These are phyloP conservation scores for Fusarium abutilonis DNA, from an alignment of 2,329 filamentous ascomycete species.

Conservation along the genomic window DNA sequence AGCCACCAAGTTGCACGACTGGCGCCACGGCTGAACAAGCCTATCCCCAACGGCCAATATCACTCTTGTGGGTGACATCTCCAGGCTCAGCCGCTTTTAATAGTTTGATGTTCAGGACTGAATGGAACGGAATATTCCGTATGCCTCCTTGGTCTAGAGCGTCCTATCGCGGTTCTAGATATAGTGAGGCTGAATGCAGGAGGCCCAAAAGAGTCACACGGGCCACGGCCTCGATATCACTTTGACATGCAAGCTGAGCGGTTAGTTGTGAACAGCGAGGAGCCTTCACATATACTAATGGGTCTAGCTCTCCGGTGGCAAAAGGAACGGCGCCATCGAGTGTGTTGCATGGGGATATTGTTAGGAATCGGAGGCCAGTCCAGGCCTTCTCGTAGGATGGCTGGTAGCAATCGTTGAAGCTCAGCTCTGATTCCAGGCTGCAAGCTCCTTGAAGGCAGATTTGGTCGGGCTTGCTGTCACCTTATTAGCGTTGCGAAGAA, in stretches of 20 bases:
- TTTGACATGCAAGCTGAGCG: slow-evolving; percentile 1
- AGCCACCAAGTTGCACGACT: slow-evolving; percentile 6
- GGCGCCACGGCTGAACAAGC: slow-evolving; percentile 28
- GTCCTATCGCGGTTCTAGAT: slow-evolving; percentile 19
- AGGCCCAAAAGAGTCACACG: slow-evolving; percentile 30
- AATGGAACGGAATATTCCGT: slow-evolving; percentile 14
- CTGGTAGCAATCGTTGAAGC: slow-evolving; percentile 4
- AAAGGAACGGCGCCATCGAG: slow-evolving; percentile 15
- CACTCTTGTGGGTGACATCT: slow-evolving; percentile 14
- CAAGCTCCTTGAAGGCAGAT: slow-evolving; percentile 6
- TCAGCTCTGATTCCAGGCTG: slow-evolving; percentile 21
- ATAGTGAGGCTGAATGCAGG: slow-evolving; percentile 34
- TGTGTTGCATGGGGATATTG: neutral
- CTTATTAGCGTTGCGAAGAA: slow-evolving; percentile 33
- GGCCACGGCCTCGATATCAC: slow-evolving; percentile 1
- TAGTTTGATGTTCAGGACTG: slow-evolving; percentile 14
- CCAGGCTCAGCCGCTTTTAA: slow-evolving; percentile 17
- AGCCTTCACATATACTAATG: neutral
- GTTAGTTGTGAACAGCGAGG: slow-evolving; percentile 5
- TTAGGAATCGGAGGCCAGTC: neutral
- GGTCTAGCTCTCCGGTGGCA: slow-evolving; percentile 29
- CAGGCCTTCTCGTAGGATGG: slow-evolving; percentile 7
- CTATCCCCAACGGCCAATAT: slow-evolving; percentile 18
- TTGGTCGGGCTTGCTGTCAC: slow-evolving; percentile 1
- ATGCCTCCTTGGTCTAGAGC: neutral